phyloP scores from a whole-genome alignment of 2,329 filamentous ascomycete species.

The Alternaria gaisen region DNA sequence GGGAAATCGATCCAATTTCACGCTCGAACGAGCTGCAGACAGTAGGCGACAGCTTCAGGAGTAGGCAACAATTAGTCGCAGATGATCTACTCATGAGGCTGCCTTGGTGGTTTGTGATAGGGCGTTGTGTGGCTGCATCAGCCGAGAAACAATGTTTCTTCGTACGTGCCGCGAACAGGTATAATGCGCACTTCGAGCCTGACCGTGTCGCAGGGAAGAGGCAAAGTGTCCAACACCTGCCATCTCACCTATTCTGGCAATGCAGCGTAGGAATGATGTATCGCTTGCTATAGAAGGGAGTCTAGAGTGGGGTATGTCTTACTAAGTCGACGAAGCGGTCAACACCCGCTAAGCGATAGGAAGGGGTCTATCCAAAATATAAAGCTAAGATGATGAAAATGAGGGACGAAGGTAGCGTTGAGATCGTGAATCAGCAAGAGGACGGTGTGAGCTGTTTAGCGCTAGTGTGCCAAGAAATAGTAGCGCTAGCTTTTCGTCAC shows the following conservation, averaged over 20 bases:
- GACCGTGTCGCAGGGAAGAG: conserved; percentile 17
- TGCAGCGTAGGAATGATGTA: conserved; percentile 17
- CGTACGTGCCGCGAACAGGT: conserved; percentile 4
- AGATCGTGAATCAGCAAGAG: conserved; percentile 19
- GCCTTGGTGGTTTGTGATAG: conserved; percentile 14
- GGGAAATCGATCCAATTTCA: background rate
- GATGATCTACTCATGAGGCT: conserved; percentile 18
- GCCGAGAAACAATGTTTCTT: conserved; percentile 8
- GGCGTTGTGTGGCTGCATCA: conserved; percentile 6
- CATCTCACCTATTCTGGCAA: conserved; percentile 29
- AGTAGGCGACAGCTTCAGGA: conserved; percentile 5
- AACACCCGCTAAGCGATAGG: conserved; percentile 22
- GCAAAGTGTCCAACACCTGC: conserved; percentile 21
- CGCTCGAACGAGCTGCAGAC: conserved; percentile 9
- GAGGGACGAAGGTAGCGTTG: conserved; percentile 19
- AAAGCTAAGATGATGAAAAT: conserved; percentile 11
- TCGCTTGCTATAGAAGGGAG: conserved; percentile 23
- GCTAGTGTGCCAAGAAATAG: conserved; percentile 3
- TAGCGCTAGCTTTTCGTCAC: conserved; percentile 4
- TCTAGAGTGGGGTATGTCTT: conserved; percentile 33
- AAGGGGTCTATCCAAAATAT: conserved; percentile 23
- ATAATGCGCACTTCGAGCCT: conserved; percentile 18
- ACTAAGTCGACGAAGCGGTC: conserved; percentile 34
- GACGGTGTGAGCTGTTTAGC: conserved; percentile 28
- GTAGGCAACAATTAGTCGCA: conserved; percentile 2